These are phyloP conservation scores for Cytidiella melzeri DNA, from an alignment of 768 basidiomycete species.

Conservation along the genomic window DNA sequence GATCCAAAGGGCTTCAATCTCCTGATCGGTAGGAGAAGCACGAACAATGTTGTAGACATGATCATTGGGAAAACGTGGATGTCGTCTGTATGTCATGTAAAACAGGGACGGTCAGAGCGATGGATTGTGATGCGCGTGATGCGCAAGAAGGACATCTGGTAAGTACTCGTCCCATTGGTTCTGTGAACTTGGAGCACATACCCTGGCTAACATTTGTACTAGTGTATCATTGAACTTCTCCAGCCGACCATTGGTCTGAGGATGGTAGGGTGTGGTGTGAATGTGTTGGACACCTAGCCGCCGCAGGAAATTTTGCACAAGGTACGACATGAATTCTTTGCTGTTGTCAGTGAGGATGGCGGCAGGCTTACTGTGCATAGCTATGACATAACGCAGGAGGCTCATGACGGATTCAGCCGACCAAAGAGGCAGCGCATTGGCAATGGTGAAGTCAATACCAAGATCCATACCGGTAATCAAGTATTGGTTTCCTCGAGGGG, in stretches of 20 bases:
- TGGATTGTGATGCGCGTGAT: slow-evolving; percentile 12
- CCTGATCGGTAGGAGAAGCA: slow-evolving; percentile 16
- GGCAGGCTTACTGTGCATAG: slow-evolving; percentile 12
- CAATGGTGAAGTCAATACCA: background rate
- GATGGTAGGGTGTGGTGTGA: slow-evolving; percentile 12
- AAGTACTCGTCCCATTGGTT: slow-evolving; percentile 15
- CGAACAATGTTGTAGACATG: slow-evolving; percentile 9
- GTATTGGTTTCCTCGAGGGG: slow-evolving; percentile 16
- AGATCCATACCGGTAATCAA: slow-evolving; percentile 17
- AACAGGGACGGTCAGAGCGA: slow-evolving; percentile 11
- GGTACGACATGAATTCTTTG: slow-evolving; percentile 19
- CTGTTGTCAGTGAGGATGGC: slow-evolving; percentile 18
- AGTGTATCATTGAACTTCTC: background rate
- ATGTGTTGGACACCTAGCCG: slow-evolving; percentile 14
- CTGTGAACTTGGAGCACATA: slow-evolving; percentile 7
- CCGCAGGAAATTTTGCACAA: background rate
- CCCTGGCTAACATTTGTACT: slow-evolving; percentile 13
- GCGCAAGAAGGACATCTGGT: slow-evolving; percentile 16
- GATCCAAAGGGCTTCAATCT: slow-evolving; percentile 15
- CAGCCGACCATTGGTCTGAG: background rate
- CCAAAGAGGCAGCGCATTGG: slow-evolving; percentile 9
- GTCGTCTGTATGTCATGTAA: slow-evolving; percentile 14
- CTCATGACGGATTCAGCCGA: slow-evolving; percentile 1
- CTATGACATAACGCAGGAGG: slow-evolving; percentile 9
- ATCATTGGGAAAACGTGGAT: slow-evolving; percentile 15